Base-by-base conservation (phyloP, 148 eudicot species). In the Camellia japonica region DNA sequence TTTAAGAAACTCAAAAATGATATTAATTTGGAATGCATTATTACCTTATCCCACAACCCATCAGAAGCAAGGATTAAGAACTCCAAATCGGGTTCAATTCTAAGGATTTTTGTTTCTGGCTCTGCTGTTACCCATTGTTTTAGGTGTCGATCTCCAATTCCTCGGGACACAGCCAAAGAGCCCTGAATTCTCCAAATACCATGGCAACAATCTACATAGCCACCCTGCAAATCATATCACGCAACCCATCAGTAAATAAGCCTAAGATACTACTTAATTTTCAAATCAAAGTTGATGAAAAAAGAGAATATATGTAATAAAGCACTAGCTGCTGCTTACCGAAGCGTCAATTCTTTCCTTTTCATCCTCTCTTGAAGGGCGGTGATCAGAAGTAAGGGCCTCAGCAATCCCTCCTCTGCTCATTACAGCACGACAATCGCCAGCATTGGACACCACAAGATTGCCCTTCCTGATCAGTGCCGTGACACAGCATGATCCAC, bases 131-230 rank as follows among this genome's bases (percentile, higher is more conserved):
- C 91, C 97, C 95, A 94, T 80, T 88, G 88, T 69, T 94, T 94
- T 49, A 93, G 88, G 70, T 91, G 87, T 43, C 86, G 76, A 80
- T 93, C 97, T 3, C 98, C 98, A 18, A 95, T 90, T 72, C 87
- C 95, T 83, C 98, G 83, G 0, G 98, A 94, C 44, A 94, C 98
- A 3, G 98, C 98, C 10, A 95, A 84, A 54, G 97, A 83, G 68
- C 98, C 98, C 59, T 87, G 88, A 77, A 95, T 90, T 82, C 98
- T 87, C 96, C 96, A 93, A 20, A 93, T 90, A n/a, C 96, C 97
- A 74, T 84, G 87, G 82, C 88, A 87, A 76, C 84, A 87, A 74
- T 93, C 97, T 68, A 95, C 88, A 83, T 88, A 95, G 30, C 98
- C 97, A 58, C 96, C 98, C 91, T 91, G 51, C 83, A 86, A 47